Conservation (phyloP, 768 basidiomycete species). For the Suillus ampliporus region DNA sequence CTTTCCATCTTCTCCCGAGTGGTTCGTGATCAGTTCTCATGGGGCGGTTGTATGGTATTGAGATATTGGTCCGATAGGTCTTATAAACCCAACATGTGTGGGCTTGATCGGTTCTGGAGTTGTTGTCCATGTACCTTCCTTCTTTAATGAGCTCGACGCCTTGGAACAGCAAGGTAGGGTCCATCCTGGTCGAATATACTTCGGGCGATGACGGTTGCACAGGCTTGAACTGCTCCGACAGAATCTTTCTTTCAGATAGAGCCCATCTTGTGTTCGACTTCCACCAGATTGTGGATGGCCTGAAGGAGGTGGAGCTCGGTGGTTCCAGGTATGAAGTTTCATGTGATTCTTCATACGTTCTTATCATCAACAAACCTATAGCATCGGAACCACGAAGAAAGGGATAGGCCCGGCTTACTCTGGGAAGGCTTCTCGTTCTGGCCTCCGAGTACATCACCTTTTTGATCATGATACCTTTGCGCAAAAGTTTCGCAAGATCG, state of each 20-base stretch:
- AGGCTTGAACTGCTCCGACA: conserved; percentile 87
- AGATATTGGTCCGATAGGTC: conserved; percentile 50
- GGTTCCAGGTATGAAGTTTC: conserved; percentile 65
- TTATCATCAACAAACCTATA: conserved; percentile 33
- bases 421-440: conserved; percentile 94
- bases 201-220: conserved; percentile 13
- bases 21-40: conserved; percentile 54
- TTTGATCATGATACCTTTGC: conserved; percentile 89
- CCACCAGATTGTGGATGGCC: conserved; percentile 98
- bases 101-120: conserved; percentile 94
- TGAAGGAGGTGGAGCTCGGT: conserved; percentile 97
- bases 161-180: conserved; percentile 78
- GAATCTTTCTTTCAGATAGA: conserved; percentile 93
- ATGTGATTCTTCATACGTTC: neutral
- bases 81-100: conserved; percentile 84
- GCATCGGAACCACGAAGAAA: conserved; percentile 97
- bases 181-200: neutral
- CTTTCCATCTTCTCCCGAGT: conserved; percentile 94
- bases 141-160: conserved; percentile 91
- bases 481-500: conserved; percentile 90
- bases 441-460: conserved; percentile 94
- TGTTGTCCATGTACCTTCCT: conserved; percentile 95
- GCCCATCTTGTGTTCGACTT: conserved; percentile 99
- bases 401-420: conserved; percentile 99
- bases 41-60: conserved; percentile 3